Percentiles rank a stretch among this genome's conserved stretches.
phyloP scores from a whole-genome alignment of 495 filamentous ascomycete genomes.

The Xylaria longipes region DNA sequence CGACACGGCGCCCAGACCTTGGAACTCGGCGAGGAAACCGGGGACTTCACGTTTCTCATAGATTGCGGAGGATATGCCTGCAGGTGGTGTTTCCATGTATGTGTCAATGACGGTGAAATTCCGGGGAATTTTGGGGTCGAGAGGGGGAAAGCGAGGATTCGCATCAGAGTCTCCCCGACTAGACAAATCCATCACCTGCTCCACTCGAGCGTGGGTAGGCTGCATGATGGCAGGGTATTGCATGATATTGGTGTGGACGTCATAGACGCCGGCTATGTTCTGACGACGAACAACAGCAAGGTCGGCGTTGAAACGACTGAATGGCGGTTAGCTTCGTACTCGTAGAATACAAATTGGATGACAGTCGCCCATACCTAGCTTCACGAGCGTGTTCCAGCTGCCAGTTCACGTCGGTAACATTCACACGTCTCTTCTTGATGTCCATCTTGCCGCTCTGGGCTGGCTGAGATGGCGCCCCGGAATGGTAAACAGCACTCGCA shows the following conservation, averaged over 20 bases:
- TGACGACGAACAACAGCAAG: conserved; percentile 67
- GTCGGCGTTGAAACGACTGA: conserved; percentile 79
- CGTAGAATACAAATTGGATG: conserved; percentile 8
- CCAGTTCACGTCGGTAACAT: conserved; percentile 97
- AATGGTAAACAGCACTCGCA: conserved; percentile 93
- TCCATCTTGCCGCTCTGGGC: conserved; percentile 73
- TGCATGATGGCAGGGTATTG: conserved; percentile 88
- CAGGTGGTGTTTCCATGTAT: conserved; percentile 63
- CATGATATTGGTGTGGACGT: conserved; percentile 90
- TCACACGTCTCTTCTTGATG: conserved; percentile 79
- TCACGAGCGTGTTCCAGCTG: conserved; percentile 91
- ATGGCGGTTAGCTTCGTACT: conserved; percentile 34
- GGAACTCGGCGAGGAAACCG: conserved; percentile 61
- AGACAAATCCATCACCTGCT: conserved; percentile 59
- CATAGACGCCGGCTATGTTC: conserved; percentile 82
- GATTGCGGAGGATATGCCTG: conserved; percentile 46
- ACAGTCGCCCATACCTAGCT: conserved; percentile 68
- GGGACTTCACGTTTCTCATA: conserved; percentile 54
- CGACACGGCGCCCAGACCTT: conserved; percentile 68
- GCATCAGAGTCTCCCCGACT: conserved; percentile 36
- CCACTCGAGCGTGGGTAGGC: conserved; percentile 84
- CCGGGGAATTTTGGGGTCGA: conserved; percentile 69
- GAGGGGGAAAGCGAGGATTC: conserved; percentile 61
- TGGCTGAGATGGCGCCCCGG: conserved; percentile 77
- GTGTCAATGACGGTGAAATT: conserved; percentile 81